These are phyloP conservation scores for Agapanthus africanus DNA, from an alignment of 106 monocot genomes.

Conservation along the genomic window DNA sequence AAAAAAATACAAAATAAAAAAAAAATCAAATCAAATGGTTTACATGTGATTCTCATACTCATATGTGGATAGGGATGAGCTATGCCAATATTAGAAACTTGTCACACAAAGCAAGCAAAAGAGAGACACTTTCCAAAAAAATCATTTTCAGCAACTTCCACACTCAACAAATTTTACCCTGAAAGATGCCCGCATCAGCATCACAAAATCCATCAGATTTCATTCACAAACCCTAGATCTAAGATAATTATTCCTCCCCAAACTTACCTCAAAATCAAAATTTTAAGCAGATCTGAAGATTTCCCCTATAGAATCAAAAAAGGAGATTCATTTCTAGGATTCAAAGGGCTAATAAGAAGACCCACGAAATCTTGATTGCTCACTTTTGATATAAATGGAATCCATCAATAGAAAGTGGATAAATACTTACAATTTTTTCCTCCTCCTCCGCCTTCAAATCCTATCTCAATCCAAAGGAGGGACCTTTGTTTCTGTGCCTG, in stretches of 20 bases:
- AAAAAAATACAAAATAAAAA: not conserved
- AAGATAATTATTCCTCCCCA: not conserved
- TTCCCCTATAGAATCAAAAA: slow-evolving; percentile 1
- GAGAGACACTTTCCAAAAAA: not conserved
- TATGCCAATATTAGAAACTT: not conserved
- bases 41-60: not conserved
- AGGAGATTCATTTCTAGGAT: slow-evolving; percentile 1
- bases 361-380: not conserved
- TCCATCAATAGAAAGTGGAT: not conserved
- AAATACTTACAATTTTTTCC: too few relatives aligned
- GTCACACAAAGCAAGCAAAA: not conserved
- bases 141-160: not conserved
- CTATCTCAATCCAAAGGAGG: too few relatives aligned
- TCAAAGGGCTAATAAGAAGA: not conserved
- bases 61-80: not conserved
- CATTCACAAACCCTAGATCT: not conserved
- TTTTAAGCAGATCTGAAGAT: slow-evolving; percentile 9
- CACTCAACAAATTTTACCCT: not conserved
- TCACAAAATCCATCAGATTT: not conserved
- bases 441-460: too few relatives aligned
- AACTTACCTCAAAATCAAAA: not conserved
- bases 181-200: not conserved
- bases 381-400: not conserved
- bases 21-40: not conserved
- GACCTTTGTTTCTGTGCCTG: too few relatives aligned